These are phyloP conservation scores for Panicum virgatum DNA, from an alignment of 202 grass and related monocot species.

Conservation along the genomic window DNA sequence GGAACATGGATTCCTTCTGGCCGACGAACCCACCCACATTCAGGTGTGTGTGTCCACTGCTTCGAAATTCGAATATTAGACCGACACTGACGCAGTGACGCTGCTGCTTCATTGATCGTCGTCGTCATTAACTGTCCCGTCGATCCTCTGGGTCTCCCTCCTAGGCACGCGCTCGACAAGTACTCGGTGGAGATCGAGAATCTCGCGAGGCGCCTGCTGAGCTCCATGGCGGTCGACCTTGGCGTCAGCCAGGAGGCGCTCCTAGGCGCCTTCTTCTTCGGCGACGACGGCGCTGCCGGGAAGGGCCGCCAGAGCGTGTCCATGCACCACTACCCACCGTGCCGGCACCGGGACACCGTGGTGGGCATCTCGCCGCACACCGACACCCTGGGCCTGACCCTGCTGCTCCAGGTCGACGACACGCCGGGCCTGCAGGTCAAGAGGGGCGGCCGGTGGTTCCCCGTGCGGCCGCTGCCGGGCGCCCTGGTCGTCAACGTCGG, in stretches of 20 bases:
- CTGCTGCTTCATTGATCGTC: too few relatives aligned
- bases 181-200: slow-evolving; percentile 41
- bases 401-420: slow-evolving; percentile 36
- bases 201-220: slow-evolving; percentile 30
- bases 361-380: slow-evolving; percentile 52
- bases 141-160: too few relatives aligned
- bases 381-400: slow-evolving; percentile 3
- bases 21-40: not conserved
- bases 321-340: slow-evolving; percentile 56
- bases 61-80: too few relatives aligned
- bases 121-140: too few relatives aligned
- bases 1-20: slow-evolving; percentile 12
- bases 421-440: slow-evolving; percentile 54
- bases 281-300: not conserved
- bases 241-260: slow-evolving; percentile 17
- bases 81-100: too few relatives aligned
- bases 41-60: not conserved
- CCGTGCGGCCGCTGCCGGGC: not conserved
- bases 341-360: slow-evolving; percentile 44
- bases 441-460: slow-evolving; percentile 39
- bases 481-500: slow-evolving; percentile 37
- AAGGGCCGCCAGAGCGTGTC: slow-evolving; percentile 30
- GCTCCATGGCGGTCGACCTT: slow-evolving; percentile 39
- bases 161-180: slow-evolving; percentile 2
- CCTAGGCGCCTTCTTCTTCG: not conserved